phyloP scores from a whole-genome alignment of 371 early-diverging fungal genomes.

The Capillidium rhysosporum region DNA sequence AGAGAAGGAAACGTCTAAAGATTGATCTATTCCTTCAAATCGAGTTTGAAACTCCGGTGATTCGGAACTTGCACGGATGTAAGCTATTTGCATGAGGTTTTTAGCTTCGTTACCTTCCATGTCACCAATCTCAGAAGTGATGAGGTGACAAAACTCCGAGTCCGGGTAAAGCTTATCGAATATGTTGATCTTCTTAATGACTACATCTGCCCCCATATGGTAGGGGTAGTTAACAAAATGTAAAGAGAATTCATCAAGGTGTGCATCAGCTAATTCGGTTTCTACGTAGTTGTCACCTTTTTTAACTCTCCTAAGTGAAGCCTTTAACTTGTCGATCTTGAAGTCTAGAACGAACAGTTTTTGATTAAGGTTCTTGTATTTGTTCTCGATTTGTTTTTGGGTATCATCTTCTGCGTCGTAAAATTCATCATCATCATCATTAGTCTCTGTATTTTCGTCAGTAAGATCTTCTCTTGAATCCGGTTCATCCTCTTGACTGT shows the following conservation, averaged over 20 bases:
- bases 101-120: conserved; percentile 11
- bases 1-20: conserved; percentile 63
- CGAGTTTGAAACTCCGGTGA: conserved; percentile 54
- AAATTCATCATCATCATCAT: conserved; percentile 11
- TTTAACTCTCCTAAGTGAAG: conserved; percentile 30
- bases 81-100: conserved; percentile 44
- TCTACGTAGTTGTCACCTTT: conserved; percentile 20
- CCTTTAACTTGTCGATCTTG: conserved; percentile 45
- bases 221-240: conserved; percentile 43
- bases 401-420: conserved; percentile 13
- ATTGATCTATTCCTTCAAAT: conserved; percentile 61
- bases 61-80: conserved; percentile 41
- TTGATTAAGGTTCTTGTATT: conserved; percentile 15
- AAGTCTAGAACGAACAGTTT: conserved; percentile 44
- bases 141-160: conserved; percentile 38
- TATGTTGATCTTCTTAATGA: conserved; percentile 48
- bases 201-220: conserved; percentile 51
- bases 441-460: conserved; percentile 5
- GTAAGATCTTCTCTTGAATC: conserved; percentile 11
- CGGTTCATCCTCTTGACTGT: not conserved
- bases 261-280: conserved; percentile 37
- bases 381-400: conserved; percentile 5
- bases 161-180: conserved; percentile 46
- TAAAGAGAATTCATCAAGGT: conserved; percentile 45
- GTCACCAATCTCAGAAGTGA: conserved; percentile 30